These are phyloP conservation scores for Chamaecyparis obtusa DNA, from an alignment of 75 land plant genomes.

Conservation along the genomic window DNA sequence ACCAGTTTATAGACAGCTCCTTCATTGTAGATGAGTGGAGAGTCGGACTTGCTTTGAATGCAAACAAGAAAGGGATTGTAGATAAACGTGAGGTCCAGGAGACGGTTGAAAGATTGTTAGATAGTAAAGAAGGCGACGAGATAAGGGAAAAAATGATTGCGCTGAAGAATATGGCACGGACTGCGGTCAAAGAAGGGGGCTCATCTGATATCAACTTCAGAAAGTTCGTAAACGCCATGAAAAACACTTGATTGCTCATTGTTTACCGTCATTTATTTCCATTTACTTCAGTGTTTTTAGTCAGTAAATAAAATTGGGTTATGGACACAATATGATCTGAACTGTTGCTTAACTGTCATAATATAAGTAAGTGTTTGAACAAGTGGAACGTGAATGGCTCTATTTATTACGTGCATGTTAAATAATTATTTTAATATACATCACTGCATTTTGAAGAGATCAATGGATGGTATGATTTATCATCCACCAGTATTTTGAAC, in stretches of 20 bases:
- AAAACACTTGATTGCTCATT: neutral
- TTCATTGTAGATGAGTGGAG: slow-evolving; percentile 7
- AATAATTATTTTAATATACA: too few relatives aligned
- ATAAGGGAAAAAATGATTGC: slow-evolving; percentile 23
- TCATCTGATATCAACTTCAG: slow-evolving; percentile 22
- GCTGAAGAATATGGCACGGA: slow-evolving; percentile 11
- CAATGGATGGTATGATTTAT: too few relatives aligned
- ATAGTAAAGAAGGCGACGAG: slow-evolving; percentile 20
- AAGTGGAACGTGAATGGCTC: too few relatives aligned
- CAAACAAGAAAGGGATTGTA: neutral
- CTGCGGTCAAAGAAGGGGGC: slow-evolving; percentile 20
- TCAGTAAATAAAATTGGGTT: too few relatives aligned
- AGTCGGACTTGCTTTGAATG: slow-evolving; percentile 4
- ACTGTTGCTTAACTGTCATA: too few relatives aligned
- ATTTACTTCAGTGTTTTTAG: too few relatives aligned
- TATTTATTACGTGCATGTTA: too few relatives aligned
- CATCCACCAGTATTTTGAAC: too few relatives aligned
- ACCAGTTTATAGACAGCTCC: slow-evolving; percentile 10
- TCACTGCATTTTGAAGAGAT: too few relatives aligned
- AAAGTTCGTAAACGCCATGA: neutral
- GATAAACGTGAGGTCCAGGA: slow-evolving; percentile 12
- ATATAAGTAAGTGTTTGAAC: too few relatives aligned
- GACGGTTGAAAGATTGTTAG: slow-evolving; percentile 30
- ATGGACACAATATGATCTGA: too few relatives aligned
- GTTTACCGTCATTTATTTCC: too few relatives aligned